Evolutionary conservation across 2,329 filamentous ascomycete genomes (phyloP).

Genomic region (Alternaria alternata): DNA sequence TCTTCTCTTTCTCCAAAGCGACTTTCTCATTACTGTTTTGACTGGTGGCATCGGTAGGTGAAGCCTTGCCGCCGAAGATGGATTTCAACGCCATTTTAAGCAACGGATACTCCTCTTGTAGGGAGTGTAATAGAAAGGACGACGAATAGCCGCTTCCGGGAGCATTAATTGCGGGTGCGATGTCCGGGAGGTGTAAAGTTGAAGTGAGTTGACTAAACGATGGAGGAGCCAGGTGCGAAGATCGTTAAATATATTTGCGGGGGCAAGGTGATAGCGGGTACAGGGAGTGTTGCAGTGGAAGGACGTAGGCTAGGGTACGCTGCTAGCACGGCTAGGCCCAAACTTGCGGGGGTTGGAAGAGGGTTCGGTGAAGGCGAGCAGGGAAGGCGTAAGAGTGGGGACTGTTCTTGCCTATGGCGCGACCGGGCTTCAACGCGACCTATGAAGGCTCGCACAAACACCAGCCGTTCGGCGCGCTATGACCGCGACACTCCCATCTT

Average conservation of each 20-base stretch:
- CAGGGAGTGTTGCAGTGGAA: conserved; percentile 8
- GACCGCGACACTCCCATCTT: conserved; percentile 20
- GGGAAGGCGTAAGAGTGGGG: conserved; percentile 14
- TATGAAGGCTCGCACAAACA: conserved; percentile 22
- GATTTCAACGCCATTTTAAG: conserved; percentile 61
- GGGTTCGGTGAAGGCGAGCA: conserved; percentile 26
- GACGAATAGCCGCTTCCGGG: conserved; percentile 38
- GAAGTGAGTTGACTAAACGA: conserved; percentile 4
- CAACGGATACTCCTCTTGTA: conserved; percentile 56
- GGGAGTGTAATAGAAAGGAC: conserved; percentile 51
- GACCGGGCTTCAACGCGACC: conserved; percentile 19
- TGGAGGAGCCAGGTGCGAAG: conserved; percentile 4
- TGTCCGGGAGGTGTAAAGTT: neutral
- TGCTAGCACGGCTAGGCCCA: conserved; percentile 14
- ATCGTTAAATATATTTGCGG: conserved; percentile 20
- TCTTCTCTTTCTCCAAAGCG: conserved; percentile 24
- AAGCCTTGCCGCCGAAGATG: conserved; percentile 34
- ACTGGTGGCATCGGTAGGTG: conserved; percentile 23
- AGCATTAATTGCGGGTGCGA: conserved; percentile 50
- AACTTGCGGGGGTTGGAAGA: conserved; percentile 26
- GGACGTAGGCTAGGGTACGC: conserved; percentile 3
- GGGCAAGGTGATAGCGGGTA: conserved; percentile 15
- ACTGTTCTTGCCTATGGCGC: conserved; percentile 15
- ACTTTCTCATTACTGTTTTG: conserved; percentile 25
- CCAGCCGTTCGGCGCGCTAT: conserved; percentile 19